Evolutionary conservation across 108 stramenopile species (phyloP), one percentile per base, ranked within the genome.

Genomic region (Halocafeteria seosinensis): DNA sequence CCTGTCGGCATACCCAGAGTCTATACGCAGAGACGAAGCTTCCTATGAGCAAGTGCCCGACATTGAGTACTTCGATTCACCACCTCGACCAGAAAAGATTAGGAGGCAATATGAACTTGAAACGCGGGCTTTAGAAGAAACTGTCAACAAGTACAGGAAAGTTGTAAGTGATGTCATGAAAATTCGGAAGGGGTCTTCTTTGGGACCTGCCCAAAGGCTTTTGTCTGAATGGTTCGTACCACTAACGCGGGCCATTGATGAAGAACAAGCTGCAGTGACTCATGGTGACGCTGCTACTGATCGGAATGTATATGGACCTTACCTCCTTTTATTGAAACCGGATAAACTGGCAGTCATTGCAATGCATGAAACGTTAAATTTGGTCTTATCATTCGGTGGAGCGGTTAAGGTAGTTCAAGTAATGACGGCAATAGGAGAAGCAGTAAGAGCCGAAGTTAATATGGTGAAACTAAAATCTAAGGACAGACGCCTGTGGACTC

Each of bases 341-440:
- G 81, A 84, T 47, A 89, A 90, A 63, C 76, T 95, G 58, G 87
- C 93, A 5, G 85, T 91, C 30, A 77, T 95, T 34, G n/a, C 80
- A 1, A 76, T 87, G 30, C 87, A 91, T 64, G 77, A 80, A 23
- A 84, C 84, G 31, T 67, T 87, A 35, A 79, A 74, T 26, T 58
- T 70, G 38, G 52, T 78, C 11, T 63, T 90, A 12, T 25, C 55
- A 21, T 62, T 67, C 37, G 72, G 73, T 2, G 67, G 71, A 8
- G 84, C 84, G 34, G 67, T 75, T 2, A 71, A 81, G n/a, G 68
- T 87, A 12, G 67, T 78, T 21, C 69, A 59, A 26, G 60, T 88
- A 34, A 80, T 86, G 8, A 55, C 64, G 36, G 36, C 65, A 8
- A 73, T 94, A 61, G 89, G 86, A 2, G 38, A 74, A n/a, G 73